Percentiles rank a stretch among this genome's conserved stretches.
These are phyloP conservation scores for Eutypa lata DNA, from an alignment of 2,329 filamentous ascomycete genomes.

Conservation along the genomic window DNA sequence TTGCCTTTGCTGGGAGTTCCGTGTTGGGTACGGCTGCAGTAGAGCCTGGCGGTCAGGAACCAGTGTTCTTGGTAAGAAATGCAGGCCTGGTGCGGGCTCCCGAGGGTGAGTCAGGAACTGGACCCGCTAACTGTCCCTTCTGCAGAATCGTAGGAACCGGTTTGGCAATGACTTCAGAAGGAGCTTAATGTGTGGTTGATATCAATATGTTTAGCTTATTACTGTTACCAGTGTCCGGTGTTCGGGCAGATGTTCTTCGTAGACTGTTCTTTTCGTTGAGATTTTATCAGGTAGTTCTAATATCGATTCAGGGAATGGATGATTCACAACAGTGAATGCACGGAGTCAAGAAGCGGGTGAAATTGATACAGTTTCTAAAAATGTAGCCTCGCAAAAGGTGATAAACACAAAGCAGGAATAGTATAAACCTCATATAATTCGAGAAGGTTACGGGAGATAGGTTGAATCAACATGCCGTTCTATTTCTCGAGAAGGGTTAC, in stretches of 20 bases:
- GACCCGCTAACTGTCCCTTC: slow-evolving; percentile 15
- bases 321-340: not conserved
- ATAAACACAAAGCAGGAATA: not conserved
- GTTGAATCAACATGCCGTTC: slow-evolving; percentile 7
- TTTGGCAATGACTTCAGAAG: slow-evolving; percentile 2
- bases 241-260: not conserved
- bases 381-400: not conserved
- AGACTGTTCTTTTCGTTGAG: not conserved
- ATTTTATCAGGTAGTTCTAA: not conserved
- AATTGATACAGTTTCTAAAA: not conserved
- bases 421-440: not conserved
- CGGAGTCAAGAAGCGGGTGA: not conserved
- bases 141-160: slow-evolving; percentile 12
- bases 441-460: slow-evolving; percentile 6
- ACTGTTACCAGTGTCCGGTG: not conserved
- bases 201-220: not conserved
- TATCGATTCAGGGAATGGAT: too few relatives aligned
- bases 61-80: slow-evolving; percentile 27
- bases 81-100: slow-evolving; percentile 29
- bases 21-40: slow-evolving; percentile 30
- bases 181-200: not conserved
- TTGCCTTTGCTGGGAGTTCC: slow-evolving; percentile 7
- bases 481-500: slow-evolving; percentile 8
- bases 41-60: slow-evolving; percentile 26
- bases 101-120: slow-evolving; percentile 27